Evolutionary conservation across 139 green algal genomes (phyloP), one percentile per base, ranked within the genome.

Genomic region (Asterochloris erici): DNA sequence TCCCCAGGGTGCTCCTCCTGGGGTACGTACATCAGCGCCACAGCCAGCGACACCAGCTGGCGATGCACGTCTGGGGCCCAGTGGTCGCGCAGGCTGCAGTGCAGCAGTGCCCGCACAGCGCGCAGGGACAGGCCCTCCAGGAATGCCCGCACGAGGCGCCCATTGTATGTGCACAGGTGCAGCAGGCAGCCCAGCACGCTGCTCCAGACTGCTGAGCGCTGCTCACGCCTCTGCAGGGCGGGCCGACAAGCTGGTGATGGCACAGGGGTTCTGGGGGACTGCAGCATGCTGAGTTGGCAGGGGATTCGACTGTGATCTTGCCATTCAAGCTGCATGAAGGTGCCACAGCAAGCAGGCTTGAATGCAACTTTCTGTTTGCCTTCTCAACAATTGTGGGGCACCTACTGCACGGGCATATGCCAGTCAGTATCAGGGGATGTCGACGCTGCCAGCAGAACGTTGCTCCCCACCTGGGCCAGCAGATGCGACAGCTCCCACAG

Each of bases 141-240:
- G 66, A 83, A 88, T 0, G 71, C 63, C 21, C 82, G 77, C 54
- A 93, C 91, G 73, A 90, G 85, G 29, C 83, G 29, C n/a, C 93
- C 92, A 17, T 81, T 78, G 66, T 91, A 76, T 9, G 79, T 87
- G 69, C 78, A 87, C 29, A 96, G 82, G 29, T 92, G 87, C 64
- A 92, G 77, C n/a, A 93, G 83, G 81, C 84, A 90, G 84, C 88
- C 91, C 26, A 95, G 70, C 26, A 90, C 93, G 0, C 91, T 83
- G 6, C 82, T 84, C 93, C 93, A 96, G 61, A 93, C 90, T 10
- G 74, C 77, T 73, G 93, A 88, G 10, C 63, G 60, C 19, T 74
- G 21, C 85, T 93, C 88, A 0, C 71, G 77, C 14, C 75, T 29
- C 86, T 90, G 84, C 76, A 70, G 38, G 38, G 38, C 38, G 38